phyloP scores from a whole-genome alignment of 2,329 filamentous ascomycete species.

The Talaromyces sp. region DNA sequence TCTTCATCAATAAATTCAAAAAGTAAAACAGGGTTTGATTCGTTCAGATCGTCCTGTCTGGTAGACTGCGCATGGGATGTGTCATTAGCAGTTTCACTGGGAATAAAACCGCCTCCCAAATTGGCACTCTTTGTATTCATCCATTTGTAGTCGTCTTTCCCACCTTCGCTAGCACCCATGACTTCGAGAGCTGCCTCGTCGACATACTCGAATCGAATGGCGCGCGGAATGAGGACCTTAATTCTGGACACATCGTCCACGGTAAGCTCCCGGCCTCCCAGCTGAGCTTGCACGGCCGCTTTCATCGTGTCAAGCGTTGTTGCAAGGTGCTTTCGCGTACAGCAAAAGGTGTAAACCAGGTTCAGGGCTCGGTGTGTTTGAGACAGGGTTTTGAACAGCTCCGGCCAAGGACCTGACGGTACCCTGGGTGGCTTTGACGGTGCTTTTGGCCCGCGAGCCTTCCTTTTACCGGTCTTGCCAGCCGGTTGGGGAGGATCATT shows the following conservation, averaged over 20 bases:
- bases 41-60: conserved; percentile 37
- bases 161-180: conserved; percentile 64
- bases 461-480: not conserved
- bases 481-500: not conserved
- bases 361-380: conserved; percentile 81
- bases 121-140: conserved; percentile 9
- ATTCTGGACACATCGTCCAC: conserved; percentile 79
- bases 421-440: conserved; percentile 12
- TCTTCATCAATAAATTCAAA: conserved; percentile 94
- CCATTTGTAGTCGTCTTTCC: conserved; percentile 21
- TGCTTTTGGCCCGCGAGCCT: not conserved
- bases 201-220: conserved; percentile 79
- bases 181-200: conserved; percentile 79
- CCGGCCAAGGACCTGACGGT: conserved; percentile 62
- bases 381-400: conserved; percentile 64
- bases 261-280: conserved; percentile 58
- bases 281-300: conserved; percentile 77
- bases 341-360: conserved; percentile 91
- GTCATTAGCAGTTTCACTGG: conserved; percentile 9
- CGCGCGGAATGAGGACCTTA: conserved; percentile 67
- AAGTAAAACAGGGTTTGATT: conserved; percentile 59
- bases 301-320: conserved; percentile 90
- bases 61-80: conserved; percentile 21
- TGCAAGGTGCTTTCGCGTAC: conserved; percentile 81
- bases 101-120: conserved; percentile 8